These are phyloP conservation scores for Teunomyces stri DNA, from an alignment of 805 yeast genomes.

Conservation along the genomic window DNA sequence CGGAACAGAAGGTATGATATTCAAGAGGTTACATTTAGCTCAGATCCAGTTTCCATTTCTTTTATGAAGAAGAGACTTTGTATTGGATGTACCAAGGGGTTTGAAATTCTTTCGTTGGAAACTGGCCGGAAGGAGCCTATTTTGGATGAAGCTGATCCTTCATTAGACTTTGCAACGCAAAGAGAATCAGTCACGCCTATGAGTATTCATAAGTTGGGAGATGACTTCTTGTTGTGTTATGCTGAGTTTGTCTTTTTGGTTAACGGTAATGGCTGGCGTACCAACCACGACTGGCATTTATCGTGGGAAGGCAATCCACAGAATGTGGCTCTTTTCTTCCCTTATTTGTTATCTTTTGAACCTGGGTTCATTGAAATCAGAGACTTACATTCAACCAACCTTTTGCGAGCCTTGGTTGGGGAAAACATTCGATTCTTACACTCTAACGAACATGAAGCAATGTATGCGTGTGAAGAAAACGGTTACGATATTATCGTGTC, in stretches of 20 bases:
- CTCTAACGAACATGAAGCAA: slow-evolving; percentile 86
- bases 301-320: slow-evolving; percentile 97
- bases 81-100: slow-evolving; percentile 95
- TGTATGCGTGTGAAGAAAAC: slow-evolving; percentile 87
- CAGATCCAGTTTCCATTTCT: slow-evolving; percentile 90
- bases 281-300: slow-evolving; percentile 88
- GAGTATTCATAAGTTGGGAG: slow-evolving; percentile 83
- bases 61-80: slow-evolving; percentile 85
- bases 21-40: slow-evolving; percentile 74
- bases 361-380: slow-evolving; percentile 87
- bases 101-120: slow-evolving; percentile 86
- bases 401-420: slow-evolving; percentile 85
- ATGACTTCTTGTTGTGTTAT: slow-evolving; percentile 81
- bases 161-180: slow-evolving; percentile 87
- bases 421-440: slow-evolving; percentile 88
- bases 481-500: slow-evolving; percentile 93
- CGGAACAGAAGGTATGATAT: slow-evolving; percentile 55
- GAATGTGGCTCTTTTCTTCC: slow-evolving; percentile 89
- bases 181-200: slow-evolving; percentile 79
- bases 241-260: slow-evolving; percentile 94
- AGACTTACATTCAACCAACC: slow-evolving; percentile 81
- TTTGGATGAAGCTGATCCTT: slow-evolving; percentile 97
- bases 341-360: slow-evolving; percentile 89
- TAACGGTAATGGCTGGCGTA: slow-evolving; percentile 94
- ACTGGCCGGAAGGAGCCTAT: slow-evolving; percentile 77